These are phyloP conservation scores for Trichoderma sp. DNA, from an alignment of 2,329 filamentous ascomycete genomes.

Conservation along the genomic window DNA sequence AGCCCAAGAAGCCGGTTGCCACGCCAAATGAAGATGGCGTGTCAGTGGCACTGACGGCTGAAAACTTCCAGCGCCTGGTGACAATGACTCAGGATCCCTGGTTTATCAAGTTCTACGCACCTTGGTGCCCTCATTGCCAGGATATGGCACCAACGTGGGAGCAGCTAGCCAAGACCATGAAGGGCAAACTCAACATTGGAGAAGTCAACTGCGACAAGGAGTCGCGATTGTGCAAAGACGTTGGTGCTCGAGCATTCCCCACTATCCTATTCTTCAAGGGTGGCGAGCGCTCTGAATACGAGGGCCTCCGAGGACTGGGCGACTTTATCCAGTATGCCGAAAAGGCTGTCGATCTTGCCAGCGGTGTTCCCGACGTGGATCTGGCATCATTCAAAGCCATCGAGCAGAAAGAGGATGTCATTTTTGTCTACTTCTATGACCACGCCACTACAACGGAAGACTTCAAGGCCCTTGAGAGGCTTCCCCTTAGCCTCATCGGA, in stretches of 20 bases:
- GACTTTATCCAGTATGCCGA: constrained; percentile 85
- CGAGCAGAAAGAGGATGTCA: constrained; percentile 90
- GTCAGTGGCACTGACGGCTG: constrained; percentile 72
- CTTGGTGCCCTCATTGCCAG: constrained; percentile 96
- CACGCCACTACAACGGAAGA: constrained; percentile 91
- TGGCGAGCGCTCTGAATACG: constrained; percentile 87
- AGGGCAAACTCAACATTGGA: constrained; percentile 83
- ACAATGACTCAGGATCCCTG: constrained; percentile 86
- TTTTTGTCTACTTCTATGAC: constrained; percentile 98
- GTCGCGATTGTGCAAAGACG: constrained; percentile 86
- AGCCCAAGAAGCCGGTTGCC: constrained; percentile 47
- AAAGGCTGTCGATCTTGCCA: constrained; percentile 74
- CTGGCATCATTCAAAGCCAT: constrained; percentile 72
- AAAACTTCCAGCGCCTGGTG: constrained; percentile 81
- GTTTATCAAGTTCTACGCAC: constrained; percentile 99
- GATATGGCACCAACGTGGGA: constrained; percentile 87
- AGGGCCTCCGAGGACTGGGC: constrained; percentile 84
- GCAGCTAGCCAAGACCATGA: constrained; percentile 87
- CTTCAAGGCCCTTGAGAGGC: constrained; percentile 79
- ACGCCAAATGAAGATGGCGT: constrained; percentile 72
- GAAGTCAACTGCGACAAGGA: constrained; percentile 94
- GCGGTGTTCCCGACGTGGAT: constrained; percentile 78
- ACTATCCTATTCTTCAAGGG: constrained; percentile 92
- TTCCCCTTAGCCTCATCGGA: constrained; percentile 84
- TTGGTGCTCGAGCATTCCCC: constrained; percentile 73